Percentiles rank a stretch among this genome's conserved stretches.
Conservation (phyloP, 257 asterid genomes). For the Capsicum baccatum region DNA sequence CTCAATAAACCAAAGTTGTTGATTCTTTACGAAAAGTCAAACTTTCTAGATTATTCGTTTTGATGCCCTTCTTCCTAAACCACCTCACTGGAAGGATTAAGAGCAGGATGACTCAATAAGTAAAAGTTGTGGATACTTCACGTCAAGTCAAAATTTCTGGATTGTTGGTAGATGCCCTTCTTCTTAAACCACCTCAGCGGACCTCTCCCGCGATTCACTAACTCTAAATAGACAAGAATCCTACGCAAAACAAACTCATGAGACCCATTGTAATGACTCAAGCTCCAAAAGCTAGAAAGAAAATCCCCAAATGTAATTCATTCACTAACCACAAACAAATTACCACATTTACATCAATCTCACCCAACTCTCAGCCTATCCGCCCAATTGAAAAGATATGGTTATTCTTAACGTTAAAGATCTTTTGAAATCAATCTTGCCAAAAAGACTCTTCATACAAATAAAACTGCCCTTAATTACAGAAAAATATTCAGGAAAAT, state of each 20-base stretch:
- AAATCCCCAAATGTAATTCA: slow-evolving; percentile 1
- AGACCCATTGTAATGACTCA: not conserved
- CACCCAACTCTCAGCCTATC: not conserved
- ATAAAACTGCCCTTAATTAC: not conserved
- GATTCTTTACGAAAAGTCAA: not conserved
- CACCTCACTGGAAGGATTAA: not conserved
- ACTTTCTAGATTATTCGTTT: not conserved
- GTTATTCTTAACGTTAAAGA: not conserved
- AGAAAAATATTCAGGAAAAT: not conserved
- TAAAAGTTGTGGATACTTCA: not conserved
- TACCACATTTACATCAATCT: not conserved
- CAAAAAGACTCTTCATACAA: not conserved
- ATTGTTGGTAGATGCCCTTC: slow-evolving; percentile 6
- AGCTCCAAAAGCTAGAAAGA: not conserved
- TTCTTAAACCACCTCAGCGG: slow-evolving; percentile 8
- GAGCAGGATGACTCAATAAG: slow-evolving; percentile 17
- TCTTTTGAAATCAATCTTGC: not conserved
- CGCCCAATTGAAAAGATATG: not conserved
- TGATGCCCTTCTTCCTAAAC: slow-evolving; percentile 11
- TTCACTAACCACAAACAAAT: slow-evolving; percentile 15
- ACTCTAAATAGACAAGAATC: slow-evolving; percentile 9
- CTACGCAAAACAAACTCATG: not conserved
- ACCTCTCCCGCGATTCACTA: not conserved
- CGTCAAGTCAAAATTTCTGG: not conserved
- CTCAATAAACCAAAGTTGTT: not conserved